Conservation (phyloP, 1,284 basidiomycete species). For the Flammula alnicola region DNA sequence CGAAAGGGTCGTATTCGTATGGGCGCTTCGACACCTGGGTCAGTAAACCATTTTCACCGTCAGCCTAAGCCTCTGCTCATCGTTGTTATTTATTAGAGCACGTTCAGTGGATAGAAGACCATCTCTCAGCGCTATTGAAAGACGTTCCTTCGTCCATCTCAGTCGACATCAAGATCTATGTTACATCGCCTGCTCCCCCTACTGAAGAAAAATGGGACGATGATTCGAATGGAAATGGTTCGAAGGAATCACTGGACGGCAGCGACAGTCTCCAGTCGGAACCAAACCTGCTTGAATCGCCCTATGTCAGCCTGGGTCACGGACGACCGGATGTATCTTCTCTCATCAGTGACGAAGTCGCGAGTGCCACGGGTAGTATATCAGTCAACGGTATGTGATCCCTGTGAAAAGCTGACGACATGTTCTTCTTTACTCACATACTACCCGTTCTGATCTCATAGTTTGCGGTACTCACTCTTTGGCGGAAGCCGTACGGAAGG, state of each 20-base stretch:
- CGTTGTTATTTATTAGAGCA: no score
- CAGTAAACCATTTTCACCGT: no score
- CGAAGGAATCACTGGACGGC: slow-evolving; percentile 6
- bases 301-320: slow-evolving; percentile 28
- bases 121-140: no score
- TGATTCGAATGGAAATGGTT: slow-evolving; percentile 25
- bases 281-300: slow-evolving; percentile 19
- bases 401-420: no score
- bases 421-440: background rate
- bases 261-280: slow-evolving; percentile 6
- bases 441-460: slow-evolving; percentile 5
- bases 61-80: no score
- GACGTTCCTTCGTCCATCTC: no score
- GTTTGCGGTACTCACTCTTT: slow-evolving; percentile 33
- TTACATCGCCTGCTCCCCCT: no score
- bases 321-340: slow-evolving; percentile 38
- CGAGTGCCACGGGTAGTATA: slow-evolving; percentile 27
- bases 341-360: slow-evolving; percentile 26
- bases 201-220: no score
- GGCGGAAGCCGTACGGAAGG: slow-evolving; percentile 25
- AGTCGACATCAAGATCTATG: no score
- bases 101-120: no score
- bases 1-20: no score
- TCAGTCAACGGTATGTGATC: slow-evolving; percentile 43
- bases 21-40: no score